phyloP scores from a whole-genome alignment of 1,284 basidiomycete species.

The Pterulicium gracile region DNA sequence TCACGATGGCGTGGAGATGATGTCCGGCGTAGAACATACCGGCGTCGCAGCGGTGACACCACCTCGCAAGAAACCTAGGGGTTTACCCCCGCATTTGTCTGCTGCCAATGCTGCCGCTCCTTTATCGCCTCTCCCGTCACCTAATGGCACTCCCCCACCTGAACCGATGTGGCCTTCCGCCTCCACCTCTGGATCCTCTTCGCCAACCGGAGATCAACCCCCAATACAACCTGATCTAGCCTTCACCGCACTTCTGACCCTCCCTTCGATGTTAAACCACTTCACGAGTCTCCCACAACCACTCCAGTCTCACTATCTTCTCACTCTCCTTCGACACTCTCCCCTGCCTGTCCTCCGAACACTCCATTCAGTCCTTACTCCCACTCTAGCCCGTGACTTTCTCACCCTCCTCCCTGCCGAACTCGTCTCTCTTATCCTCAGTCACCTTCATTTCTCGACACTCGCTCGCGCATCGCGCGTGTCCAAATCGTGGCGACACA shows the following conservation, averaged over 20 bases:
- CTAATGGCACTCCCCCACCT: slow-evolving; percentile 68
- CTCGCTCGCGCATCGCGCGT: slow-evolving; percentile 75
- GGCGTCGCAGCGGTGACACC: slow-evolving; percentile 47
- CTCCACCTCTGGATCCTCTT: slow-evolving; percentile 61
- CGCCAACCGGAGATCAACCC: slow-evolving; percentile 45
- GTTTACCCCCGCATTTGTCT: slow-evolving; percentile 42
- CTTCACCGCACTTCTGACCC: slow-evolving; percentile 66
- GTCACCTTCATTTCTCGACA: slow-evolving; percentile 65
- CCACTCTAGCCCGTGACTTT: slow-evolving; percentile 81
- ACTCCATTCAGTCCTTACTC: slow-evolving; percentile 72
- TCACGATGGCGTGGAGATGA: slow-evolving; percentile 55
- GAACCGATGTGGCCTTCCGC: slow-evolving; percentile 67
- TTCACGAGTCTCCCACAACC: slow-evolving; percentile 62
- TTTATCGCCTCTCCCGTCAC: slow-evolving; percentile 72
- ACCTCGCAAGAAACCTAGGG: slow-evolving; percentile 65
- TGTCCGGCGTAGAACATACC: slow-evolving; percentile 66
- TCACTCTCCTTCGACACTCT: slow-evolving; percentile 76
- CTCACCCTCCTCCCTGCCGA: slow-evolving; percentile 78
- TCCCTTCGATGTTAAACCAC: slow-evolving; percentile 67
- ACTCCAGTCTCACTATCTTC: slow-evolving; percentile 76
- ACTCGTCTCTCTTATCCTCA: slow-evolving; percentile 71
- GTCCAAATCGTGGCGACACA: slow-evolving; percentile 69
- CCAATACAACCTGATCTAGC: slow-evolving; percentile 72
- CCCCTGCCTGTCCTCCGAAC: slow-evolving; percentile 76
- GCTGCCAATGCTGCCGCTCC: slow-evolving; percentile 62